phyloP scores from a whole-genome alignment of 495 filamentous ascomycete genomes.

The Elasticomyces elasticus region DNA sequence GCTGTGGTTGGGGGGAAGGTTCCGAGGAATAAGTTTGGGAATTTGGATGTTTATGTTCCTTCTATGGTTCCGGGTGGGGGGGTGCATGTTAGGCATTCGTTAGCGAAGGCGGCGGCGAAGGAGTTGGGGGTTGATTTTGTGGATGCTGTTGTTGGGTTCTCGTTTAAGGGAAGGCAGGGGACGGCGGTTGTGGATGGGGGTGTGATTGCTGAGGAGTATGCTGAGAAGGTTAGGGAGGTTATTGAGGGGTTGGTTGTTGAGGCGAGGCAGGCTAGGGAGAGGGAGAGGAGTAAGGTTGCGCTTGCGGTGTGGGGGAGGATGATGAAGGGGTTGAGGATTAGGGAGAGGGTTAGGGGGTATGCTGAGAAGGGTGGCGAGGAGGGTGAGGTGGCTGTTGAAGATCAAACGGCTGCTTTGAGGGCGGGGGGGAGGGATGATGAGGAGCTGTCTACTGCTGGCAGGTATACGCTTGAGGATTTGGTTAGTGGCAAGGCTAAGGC shows the following conservation, averaged over 20 bases:
- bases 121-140: conserved; percentile 77
- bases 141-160: conserved; percentile 81
- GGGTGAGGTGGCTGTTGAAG: conserved; percentile 27
- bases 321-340: conserved; percentile 63
- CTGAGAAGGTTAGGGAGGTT: conserved; percentile 60
- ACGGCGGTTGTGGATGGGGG: conserved; percentile 69
- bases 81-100: conserved; percentile 55
- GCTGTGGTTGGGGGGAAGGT: conserved; percentile 64
- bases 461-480: conserved; percentile 11
- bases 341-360: conserved; percentile 61
- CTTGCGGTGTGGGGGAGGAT: conserved; percentile 69
- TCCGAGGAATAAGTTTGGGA: conserved; percentile 79
- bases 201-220: conserved; percentile 60
- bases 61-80: conserved; percentile 85
- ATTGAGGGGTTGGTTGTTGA: conserved; percentile 54
- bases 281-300: conserved; percentile 45
- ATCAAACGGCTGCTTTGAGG: conserved; percentile 13
- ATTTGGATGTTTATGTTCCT: conserved; percentile 83
- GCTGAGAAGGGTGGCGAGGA: conserved; percentile 30
- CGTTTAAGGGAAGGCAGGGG: conserved; percentile 68
- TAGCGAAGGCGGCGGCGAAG: conserved; percentile 61
- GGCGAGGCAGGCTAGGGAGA: conserved; percentile 46
- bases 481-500: background rate
- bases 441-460: conserved; percentile 14
- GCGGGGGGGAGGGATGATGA: conserved; percentile 21